Evolutionary conservation across 768 basidiomycete species (phyloP).

Genomic region (Pleurotus eryngii): DNA sequence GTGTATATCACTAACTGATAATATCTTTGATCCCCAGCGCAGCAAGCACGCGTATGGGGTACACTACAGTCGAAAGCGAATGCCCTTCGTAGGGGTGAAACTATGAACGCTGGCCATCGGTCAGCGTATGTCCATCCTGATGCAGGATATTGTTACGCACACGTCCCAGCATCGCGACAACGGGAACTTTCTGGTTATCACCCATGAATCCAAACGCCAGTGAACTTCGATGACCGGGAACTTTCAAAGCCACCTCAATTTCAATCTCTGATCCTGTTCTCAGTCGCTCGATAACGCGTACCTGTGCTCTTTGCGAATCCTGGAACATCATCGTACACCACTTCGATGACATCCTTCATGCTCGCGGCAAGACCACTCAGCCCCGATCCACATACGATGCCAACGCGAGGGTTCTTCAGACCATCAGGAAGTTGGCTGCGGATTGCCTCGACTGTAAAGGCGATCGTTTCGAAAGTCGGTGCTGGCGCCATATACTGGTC

Average conservation of each 20-base stretch:
- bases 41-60: constrained; percentile 79
- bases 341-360: constrained; percentile 50
- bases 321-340: constrained; percentile 66
- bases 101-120: constrained; percentile 32
- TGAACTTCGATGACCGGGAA: constrained; percentile 76
- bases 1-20: constrained; percentile 52
- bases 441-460: not conserved
- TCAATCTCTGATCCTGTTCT: not conserved
- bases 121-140: not conserved
- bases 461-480: not conserved
- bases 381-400: constrained; percentile 87
- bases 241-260: constrained; percentile 32
- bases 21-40: constrained; percentile 70
- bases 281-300: constrained; percentile 19
- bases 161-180: constrained; percentile 87
- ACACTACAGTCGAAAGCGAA: constrained; percentile 61
- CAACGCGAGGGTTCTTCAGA: constrained; percentile 61
- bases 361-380: constrained; percentile 69
- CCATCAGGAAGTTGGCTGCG: constrained; percentile 21
- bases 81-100: constrained; percentile 89
- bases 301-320: constrained; percentile 81
- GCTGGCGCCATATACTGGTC: not conserved
- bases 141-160: constrained; percentile 34
- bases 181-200: constrained; percentile 59
- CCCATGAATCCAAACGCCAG: constrained; percentile 82